Percentiles rank a stretch among this genome's conserved stretches.
Evolutionary conservation across 805 yeast species (phyloP).

Genomic region (Zygotorulaspora florentina): DNA sequence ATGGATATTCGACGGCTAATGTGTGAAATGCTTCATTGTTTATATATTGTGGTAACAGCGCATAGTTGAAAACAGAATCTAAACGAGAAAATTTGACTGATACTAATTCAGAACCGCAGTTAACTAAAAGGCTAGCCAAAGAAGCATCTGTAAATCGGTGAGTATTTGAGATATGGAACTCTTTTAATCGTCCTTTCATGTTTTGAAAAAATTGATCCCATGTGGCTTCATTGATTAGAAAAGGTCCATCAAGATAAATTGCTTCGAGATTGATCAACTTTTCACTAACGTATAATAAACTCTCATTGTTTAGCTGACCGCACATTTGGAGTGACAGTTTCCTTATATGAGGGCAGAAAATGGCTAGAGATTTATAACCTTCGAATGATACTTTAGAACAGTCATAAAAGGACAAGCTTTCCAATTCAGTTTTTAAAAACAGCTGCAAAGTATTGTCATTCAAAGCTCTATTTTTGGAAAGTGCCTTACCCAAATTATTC

Average conservation of each 20-base stretch:
- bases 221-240: slow-evolving; percentile 64
- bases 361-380: slow-evolving; percentile 63
- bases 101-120: slow-evolving; percentile 54
- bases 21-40: slow-evolving; percentile 42
- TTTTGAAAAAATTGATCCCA: slow-evolving; percentile 75
- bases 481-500: slow-evolving; percentile 66
- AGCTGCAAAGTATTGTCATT: slow-evolving; percentile 67
- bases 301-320: slow-evolving; percentile 82
- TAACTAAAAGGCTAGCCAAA: slow-evolving; percentile 55
- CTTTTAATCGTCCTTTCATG: slow-evolving; percentile 50
- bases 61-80: slow-evolving; percentile 67
- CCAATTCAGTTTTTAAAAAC: slow-evolving; percentile 60
- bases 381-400: slow-evolving; percentile 74
- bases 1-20: slow-evolving; percentile 67
- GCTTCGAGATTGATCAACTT: slow-evolving; percentile 53
- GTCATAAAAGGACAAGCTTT: slow-evolving; percentile 76
- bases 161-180: slow-evolving; percentile 70
- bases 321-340: slow-evolving; percentile 78
- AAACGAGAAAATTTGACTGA: slow-evolving; percentile 60
- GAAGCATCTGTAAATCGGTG: slow-evolving; percentile 75
- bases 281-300: slow-evolving; percentile 55
- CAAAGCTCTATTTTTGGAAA: slow-evolving; percentile 78
- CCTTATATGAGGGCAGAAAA: slow-evolving; percentile 72
- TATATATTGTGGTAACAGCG: slow-evolving; percentile 61
- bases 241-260: slow-evolving; percentile 82